These are phyloP conservation scores for Coprinellus micaceus DNA, from an alignment of 768 basidiomycete genomes.

Conservation along the genomic window DNA sequence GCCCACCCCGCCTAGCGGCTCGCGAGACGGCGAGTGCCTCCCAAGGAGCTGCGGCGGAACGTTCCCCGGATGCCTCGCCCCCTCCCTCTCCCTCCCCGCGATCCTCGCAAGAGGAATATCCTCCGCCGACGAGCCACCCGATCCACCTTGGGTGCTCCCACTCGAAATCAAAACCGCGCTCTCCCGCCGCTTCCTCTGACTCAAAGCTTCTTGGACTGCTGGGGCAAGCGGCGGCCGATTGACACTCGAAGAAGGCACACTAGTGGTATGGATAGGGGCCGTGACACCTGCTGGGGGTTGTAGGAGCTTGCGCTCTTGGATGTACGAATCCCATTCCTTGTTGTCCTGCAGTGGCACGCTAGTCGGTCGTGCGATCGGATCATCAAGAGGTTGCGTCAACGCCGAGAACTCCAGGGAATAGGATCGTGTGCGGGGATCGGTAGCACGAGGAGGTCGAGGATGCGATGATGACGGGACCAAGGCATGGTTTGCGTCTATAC, in stretches of 20 bases:
- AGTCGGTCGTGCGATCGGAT: slow-evolving; percentile 62
- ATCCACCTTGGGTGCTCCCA: slow-evolving; percentile 12
- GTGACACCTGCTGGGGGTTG: slow-evolving; percentile 81
- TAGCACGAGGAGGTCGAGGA: slow-evolving; percentile 65
- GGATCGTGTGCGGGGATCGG: slow-evolving; percentile 60
- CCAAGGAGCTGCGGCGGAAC: slow-evolving; percentile 3
- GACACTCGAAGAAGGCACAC: slow-evolving; percentile 29
- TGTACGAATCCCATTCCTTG: slow-evolving; percentile 88
- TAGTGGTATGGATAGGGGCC: slow-evolving; percentile 69
- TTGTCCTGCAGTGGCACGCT: slow-evolving; percentile 70
- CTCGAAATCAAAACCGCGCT: slow-evolving; percentile 50
- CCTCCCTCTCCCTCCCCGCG: slow-evolving; percentile 9
- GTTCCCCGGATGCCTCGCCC: too few relatives aligned
- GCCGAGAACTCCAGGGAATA: slow-evolving; percentile 69
- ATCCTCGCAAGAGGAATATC: slow-evolving; percentile 16
- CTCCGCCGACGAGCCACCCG: slow-evolving; percentile 9
- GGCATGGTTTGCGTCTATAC: slow-evolving; percentile 58
- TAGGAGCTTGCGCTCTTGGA: slow-evolving; percentile 78
- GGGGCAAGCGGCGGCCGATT: slow-evolving; percentile 54
- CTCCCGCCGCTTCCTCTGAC: slow-evolving; percentile 67
- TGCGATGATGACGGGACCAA: slow-evolving; percentile 47
- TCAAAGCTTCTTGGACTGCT: slow-evolving; percentile 73
- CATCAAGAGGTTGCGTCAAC: slow-evolving; percentile 41
- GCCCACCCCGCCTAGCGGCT: slow-evolving; percentile 22
- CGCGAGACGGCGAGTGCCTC: slow-evolving; percentile 5